Conservation (phyloP, 768 basidiomycete genomes). For the Neoboletus subvelutipes region DNA sequence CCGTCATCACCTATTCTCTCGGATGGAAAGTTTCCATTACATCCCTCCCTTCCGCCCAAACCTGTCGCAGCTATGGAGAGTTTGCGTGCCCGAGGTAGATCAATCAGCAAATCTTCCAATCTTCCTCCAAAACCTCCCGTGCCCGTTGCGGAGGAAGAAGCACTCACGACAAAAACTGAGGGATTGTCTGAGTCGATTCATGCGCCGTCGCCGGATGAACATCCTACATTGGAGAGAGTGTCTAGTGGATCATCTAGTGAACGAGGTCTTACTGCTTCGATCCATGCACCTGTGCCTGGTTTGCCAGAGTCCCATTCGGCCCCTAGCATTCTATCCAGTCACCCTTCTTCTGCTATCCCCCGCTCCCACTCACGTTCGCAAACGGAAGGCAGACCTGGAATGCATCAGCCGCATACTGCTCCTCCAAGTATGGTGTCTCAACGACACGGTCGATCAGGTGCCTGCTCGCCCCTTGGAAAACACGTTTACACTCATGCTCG, state of each 20-base stretch:
- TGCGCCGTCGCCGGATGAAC: constrained; percentile 20
- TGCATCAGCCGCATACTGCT: constrained; percentile 31
- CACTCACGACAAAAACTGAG: constrained; percentile 13
- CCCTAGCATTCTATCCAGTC: constrained; percentile 33
- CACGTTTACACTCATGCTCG: constrained; percentile 43
- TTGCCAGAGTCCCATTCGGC: constrained; percentile 41
- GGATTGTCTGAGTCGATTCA: constrained; percentile 32
- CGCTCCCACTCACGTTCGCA: constrained; percentile 54
- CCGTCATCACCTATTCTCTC: constrained; percentile 5
- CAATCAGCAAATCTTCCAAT: constrained; percentile 12
- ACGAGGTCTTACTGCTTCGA: constrained; percentile 49
- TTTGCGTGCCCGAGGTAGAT: constrained; percentile 13
- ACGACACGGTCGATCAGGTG: constrained; percentile 43
- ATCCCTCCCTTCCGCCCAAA: constrained; percentile 50
- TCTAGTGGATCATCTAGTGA: constrained; percentile 25
- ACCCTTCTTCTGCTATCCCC: constrained; percentile 25
- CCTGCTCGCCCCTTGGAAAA: constrained; percentile 43
- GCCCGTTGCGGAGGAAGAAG: constrained; percentile 11
- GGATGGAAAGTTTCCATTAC: constrained; percentile 31
- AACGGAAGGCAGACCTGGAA: constrained; percentile 48
- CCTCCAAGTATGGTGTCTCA: constrained; percentile 23
- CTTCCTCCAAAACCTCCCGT: constrained; percentile 13
- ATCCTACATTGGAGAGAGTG: constrained; percentile 15
- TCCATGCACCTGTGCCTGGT: constrained; percentile 49
- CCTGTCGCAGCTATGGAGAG: constrained; percentile 33